Evolutionary conservation across 129 eudicot species (phyloP).

Genomic region (Arctium minus): DNA sequence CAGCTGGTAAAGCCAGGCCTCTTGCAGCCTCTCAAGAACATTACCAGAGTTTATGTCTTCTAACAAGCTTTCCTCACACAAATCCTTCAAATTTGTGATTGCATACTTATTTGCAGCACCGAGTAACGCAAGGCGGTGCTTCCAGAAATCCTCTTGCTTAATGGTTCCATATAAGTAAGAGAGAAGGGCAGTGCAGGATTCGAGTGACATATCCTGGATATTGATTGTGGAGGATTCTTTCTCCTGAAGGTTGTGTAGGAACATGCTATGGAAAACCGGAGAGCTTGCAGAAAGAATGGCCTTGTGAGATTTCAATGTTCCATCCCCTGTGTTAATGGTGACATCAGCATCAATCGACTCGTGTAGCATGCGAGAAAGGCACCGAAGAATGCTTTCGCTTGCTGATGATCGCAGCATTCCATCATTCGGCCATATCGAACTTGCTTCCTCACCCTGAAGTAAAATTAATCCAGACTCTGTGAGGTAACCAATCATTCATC

Average conservation of each 20-base stretch:
- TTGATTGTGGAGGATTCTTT: constrained; percentile 78
- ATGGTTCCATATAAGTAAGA: constrained; percentile 71
- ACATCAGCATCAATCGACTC: constrained; percentile 80
- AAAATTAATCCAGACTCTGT: not conserved
- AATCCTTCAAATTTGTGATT: constrained; percentile 54
- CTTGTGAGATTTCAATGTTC: constrained; percentile 64
- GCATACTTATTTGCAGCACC: constrained; percentile 89
- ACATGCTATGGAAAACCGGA: constrained; percentile 90
- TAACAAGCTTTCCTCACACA: constrained; percentile 84
- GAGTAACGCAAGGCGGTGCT: constrained; percentile 65
- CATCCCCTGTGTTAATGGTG: constrained; percentile 74
- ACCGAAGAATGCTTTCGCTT: constrained; percentile 50
- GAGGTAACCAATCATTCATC: not conserved
- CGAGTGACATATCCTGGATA: constrained; percentile 78
- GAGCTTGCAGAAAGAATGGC: constrained; percentile 91
- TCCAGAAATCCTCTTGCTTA: constrained; percentile 78
- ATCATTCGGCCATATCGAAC: constrained; percentile 74
- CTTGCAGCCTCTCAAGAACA: constrained; percentile 94
- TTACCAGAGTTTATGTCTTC: constrained; percentile 80
- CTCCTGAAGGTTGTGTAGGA: constrained; percentile 75
- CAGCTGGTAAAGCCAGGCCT: constrained; percentile 93
- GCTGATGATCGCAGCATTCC: constrained; percentile 46
- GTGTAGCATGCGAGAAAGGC: constrained; percentile 78
- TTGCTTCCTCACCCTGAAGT: constrained; percentile 72
- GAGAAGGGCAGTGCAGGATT: constrained; percentile 77